A percentile compares a stretch with the other conserved stretches of the same genome.
Evolutionary conservation across 805 yeast genomes (phyloP).

Genomic region (Jamesozyma lodderae): DNA sequence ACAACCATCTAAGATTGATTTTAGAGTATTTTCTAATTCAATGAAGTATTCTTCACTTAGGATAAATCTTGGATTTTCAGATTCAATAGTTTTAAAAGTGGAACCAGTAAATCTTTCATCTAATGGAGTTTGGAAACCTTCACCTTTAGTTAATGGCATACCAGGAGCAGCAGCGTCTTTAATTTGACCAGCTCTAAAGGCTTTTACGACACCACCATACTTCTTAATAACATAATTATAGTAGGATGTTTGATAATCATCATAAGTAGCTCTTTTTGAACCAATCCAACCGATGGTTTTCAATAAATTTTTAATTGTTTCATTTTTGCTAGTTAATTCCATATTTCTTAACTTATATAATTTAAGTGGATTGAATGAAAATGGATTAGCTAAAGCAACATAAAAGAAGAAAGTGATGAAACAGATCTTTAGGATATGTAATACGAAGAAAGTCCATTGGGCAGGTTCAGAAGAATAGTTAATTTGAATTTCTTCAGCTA

Average conservation of each 20-base stretch:
- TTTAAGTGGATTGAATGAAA: constrained; percentile 37
- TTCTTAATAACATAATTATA: constrained; percentile 54
- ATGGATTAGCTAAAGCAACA: constrained; percentile 75
- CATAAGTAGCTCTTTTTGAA: constrained; percentile 59
- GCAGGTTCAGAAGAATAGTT: constrained; percentile 35
- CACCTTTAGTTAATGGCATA: constrained; percentile 57
- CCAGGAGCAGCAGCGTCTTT: constrained; percentile 51
- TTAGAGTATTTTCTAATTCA: constrained; percentile 43
- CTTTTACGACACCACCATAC: constrained; percentile 68
- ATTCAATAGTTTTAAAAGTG: constrained; percentile 33
- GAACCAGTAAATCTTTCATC: constrained; percentile 31
- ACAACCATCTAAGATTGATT: constrained; percentile 29
- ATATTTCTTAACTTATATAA: constrained; percentile 27
- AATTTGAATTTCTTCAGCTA: constrained; percentile 42
- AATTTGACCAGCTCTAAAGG: constrained; percentile 66
- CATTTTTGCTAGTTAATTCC: constrained; percentile 24
- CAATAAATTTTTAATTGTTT: constrained; percentile 35
- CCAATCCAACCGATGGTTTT: constrained; percentile 90
- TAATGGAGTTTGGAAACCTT: constrained; percentile 66
- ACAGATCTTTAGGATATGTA: constrained; percentile 58
- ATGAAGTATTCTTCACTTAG: constrained; percentile 48
- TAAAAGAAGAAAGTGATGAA: constrained; percentile 49
- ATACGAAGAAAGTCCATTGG: constrained; percentile 59
- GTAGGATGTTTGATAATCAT: constrained; percentile 61
- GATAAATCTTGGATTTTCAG: constrained; percentile 37